A percentile compares a stretch with the other conserved stretches of the same genome.
Evolutionary conservation across 2,329 filamentous ascomycete genomes (phyloP).

Genomic region (Cytospora schulzeri): DNA sequence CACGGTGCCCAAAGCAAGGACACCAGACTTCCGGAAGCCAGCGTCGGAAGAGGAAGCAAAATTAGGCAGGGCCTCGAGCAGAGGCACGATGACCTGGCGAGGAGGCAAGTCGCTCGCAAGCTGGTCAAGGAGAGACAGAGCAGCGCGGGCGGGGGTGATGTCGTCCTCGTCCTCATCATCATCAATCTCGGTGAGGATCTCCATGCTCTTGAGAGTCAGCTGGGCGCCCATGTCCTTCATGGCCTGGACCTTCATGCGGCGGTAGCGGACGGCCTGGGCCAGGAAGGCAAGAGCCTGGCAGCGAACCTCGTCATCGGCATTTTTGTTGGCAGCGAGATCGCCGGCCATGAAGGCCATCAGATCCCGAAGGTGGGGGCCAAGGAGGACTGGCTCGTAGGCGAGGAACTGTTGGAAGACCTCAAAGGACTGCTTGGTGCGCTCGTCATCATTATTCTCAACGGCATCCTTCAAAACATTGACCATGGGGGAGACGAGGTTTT

Average conservation of each 20-base stretch:
- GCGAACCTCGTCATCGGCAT: conserved; percentile 80
- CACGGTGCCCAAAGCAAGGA: conserved; percentile 88
- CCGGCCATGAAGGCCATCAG: conserved; percentile 94
- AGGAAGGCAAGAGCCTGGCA: conserved; percentile 92
- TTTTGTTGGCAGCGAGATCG: conserved; percentile 74
- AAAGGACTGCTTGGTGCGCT: conserved; percentile 86
- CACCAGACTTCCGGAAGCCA: conserved; percentile 84
- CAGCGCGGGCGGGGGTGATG: conserved; percentile 80
- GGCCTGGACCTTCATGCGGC: conserved; percentile 92
- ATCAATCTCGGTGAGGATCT: conserved; percentile 87
- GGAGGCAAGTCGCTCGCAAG: conserved; percentile 87
- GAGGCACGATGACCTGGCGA: conserved; percentile 89
- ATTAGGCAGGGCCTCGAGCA: conserved; percentile 81
- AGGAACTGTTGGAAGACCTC: conserved; percentile 97
- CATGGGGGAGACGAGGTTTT: conserved; percentile 82
- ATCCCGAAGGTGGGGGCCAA: conserved; percentile 85
- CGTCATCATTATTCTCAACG: conserved; percentile 79
- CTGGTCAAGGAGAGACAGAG: conserved; percentile 85
- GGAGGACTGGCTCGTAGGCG: conserved; percentile 81
- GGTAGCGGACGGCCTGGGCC: conserved; percentile 87
- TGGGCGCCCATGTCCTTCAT: conserved; percentile 82
- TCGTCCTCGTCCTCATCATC: conserved; percentile 81
- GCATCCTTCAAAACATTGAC: conserved; percentile 85
- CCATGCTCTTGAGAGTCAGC: conserved; percentile 83
- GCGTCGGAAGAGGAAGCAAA: conserved; percentile 77